These are phyloP conservation scores for Chrysanthemum seticuspe DNA, from an alignment of 129 eudicot species.

Conservation along the genomic window DNA sequence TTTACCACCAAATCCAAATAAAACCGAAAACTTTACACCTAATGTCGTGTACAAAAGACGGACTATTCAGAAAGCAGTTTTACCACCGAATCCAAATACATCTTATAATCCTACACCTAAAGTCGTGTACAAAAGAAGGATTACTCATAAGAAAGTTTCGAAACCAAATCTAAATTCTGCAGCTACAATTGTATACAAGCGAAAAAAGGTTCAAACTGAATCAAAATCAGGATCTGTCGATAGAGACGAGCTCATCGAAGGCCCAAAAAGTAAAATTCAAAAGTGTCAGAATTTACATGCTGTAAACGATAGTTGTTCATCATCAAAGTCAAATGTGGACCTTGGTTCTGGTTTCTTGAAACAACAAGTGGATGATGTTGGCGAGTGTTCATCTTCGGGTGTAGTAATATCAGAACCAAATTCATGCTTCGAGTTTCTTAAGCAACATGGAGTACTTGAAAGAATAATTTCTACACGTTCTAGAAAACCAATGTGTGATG, in stretches of 20 bases:
- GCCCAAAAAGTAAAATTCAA: slow-evolving; percentile 22
- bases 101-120: slow-evolving; percentile 43
- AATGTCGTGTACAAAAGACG: slow-evolving; percentile 44
- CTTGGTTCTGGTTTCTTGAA: slow-evolving; percentile 47
- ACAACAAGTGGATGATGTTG: slow-evolving; percentile 49
- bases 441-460: slow-evolving; percentile 48
- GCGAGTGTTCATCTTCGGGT: slow-evolving; percentile 83
- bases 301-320: slow-evolving; percentile 63
- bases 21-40: slow-evolving; percentile 35
- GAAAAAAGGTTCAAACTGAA: slow-evolving; percentile 36
- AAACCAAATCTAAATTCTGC: slow-evolving; percentile 27
- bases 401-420: slow-evolving; percentile 40
- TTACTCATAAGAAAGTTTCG: slow-evolving; percentile 27
- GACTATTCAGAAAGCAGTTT: slow-evolving; percentile 19
- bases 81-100: slow-evolving; percentile 6
- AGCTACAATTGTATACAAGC: slow-evolving; percentile 47
- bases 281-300: slow-evolving; percentile 26
- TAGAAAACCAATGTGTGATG: slow-evolving; percentile 15
- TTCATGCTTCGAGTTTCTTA: slow-evolving; percentile 47
- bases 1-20: too few relatives aligned
- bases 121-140: slow-evolving; percentile 49
- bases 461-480: slow-evolving; percentile 10
- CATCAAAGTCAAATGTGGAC: slow-evolving; percentile 60
- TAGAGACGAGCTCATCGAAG: slow-evolving; percentile 31
- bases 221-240: slow-evolving; percentile 39